Evolutionary conservation across 176 grass and related monocot species (phyloP), one percentile per base, ranked within the genome.

Genomic region (Lolium perenne): DNA sequence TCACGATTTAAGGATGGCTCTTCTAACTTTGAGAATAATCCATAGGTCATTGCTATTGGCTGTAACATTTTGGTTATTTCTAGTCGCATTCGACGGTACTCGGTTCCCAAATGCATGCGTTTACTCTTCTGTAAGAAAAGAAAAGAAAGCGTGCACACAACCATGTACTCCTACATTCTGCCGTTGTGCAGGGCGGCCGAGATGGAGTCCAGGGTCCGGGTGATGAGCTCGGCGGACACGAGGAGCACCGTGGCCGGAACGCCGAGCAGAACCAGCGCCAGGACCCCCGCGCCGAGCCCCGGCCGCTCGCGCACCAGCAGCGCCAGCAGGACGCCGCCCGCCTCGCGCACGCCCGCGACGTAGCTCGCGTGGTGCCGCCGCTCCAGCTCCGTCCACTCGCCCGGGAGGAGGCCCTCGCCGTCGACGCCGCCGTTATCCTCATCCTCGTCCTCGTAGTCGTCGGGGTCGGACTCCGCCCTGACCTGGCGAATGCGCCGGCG

Each of bases 321-420:
- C 40, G 56, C 78, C 83, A 88, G 90, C 67, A 98, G 70, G 47
- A 92, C 8, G 13, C 67, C 91, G 48, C 76, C 46, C 57, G 89
- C 63, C 20, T 69, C 75, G 64, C 64, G 89, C 68, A 93, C 95
- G 69, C 87, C 91, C 0, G 83, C 82, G 20, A 82, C 60, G 83
- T 89, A 93, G 75, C 72, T 83, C 85, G 55, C 82, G 67, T 92
- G 60, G 67, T 91, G 87, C 61, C 89, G 87, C 84, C 87, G 91
- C 77, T 97, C 92, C 92, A 91, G 87, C 47, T 84, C 89, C 79
- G 81, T 88, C 94, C 94, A 94, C 10, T 80, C 50, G 1, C 13
- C 18, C 60, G 88, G 88, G 48, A 76, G 62, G 35, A 12, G 26
- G 8, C 25, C 76, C 21, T 1, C 12, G 32, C 0, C 20, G 20